Evolutionary conservation across 768 basidiomycete species (phyloP).

Genomic region (Serpula lacrymans): DNA sequence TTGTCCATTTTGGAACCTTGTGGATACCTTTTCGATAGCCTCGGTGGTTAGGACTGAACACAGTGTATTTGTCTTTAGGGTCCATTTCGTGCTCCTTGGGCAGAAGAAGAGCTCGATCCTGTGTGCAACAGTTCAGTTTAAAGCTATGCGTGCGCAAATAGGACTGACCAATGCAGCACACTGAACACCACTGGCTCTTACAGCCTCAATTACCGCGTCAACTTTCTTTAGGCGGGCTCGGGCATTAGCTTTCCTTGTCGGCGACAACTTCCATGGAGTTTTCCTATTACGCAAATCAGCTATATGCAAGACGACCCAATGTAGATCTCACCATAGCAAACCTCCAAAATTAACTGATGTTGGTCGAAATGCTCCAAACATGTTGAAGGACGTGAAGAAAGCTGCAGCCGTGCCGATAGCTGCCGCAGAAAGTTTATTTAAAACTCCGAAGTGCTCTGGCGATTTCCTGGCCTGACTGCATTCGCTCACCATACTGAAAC

Average conservation of each 20-base stretch:
- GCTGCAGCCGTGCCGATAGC: conserved; percentile 15
- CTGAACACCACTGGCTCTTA: conserved; percentile 76
- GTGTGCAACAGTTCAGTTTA: background rate
- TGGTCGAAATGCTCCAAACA: conserved; percentile 87
- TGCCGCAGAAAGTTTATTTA: conserved; percentile 22
- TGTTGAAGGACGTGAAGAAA: conserved; percentile 24
- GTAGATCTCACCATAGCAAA: conserved; percentile 70
- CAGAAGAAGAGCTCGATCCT: conserved; percentile 75
- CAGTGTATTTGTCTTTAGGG: conserved; percentile 92
- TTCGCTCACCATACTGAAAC: conserved; percentile 7
- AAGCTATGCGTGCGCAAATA: background rate
- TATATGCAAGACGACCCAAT: conserved; percentile 3
- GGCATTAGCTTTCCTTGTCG: conserved; percentile 89
- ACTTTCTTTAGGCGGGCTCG: conserved; percentile 88
- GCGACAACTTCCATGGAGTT: conserved; percentile 88
- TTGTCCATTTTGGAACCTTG: conserved; percentile 96
- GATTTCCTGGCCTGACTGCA: background rate
- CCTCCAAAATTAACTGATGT: conserved; percentile 66
- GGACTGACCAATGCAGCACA: conserved; percentile 70
- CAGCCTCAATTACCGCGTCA: conserved; percentile 88
- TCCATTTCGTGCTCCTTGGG: conserved; percentile 95
- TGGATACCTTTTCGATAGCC: conserved; percentile 95
- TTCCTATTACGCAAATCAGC: conserved; percentile 67
- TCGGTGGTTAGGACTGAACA: conserved; percentile 63
- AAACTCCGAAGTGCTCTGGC: conserved; percentile 19